A percentile compares a stretch with the other conserved stretches of the same genome.
phyloP scores from a whole-genome alignment of 768 basidiomycete species.

The Lactarius hatsudake region DNA sequence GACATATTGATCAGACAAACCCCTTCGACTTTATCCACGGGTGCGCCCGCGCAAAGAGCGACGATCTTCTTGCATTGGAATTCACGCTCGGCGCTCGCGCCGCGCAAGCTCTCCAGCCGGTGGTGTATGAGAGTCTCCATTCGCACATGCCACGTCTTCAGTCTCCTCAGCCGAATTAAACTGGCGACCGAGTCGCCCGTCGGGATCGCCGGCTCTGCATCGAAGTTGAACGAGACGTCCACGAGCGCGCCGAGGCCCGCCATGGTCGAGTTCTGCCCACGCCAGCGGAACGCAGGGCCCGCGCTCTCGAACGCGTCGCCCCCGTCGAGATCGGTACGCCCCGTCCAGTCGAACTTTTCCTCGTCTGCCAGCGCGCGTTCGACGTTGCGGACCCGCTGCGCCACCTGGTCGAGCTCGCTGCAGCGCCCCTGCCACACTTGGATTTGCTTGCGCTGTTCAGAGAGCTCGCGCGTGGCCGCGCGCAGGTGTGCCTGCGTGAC shows the following conservation, averaged over 20 bases:
- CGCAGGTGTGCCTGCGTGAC: constrained; percentile 84
- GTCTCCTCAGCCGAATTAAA: constrained; percentile 67
- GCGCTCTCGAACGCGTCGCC: constrained; percentile 38
- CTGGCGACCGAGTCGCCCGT: constrained; percentile 52
- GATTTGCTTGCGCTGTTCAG: constrained; percentile 86
- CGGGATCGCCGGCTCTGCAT: constrained; percentile 73
- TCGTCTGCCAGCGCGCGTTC: constrained; percentile 76
- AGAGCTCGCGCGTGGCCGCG: constrained; percentile 84
- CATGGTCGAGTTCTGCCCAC: constrained; percentile 66
- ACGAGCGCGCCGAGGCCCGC: constrained; percentile 60
- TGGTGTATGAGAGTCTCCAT: constrained; percentile 72
- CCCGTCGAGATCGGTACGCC: constrained; percentile 53
- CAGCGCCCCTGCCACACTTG: constrained; percentile 70
- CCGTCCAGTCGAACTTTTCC: constrained; percentile 87
- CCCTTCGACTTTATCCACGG: constrained; percentile 85
- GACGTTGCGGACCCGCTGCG: constrained; percentile 80
- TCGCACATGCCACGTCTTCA: constrained; percentile 81
- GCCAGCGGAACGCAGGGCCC: constrained; percentile 68
- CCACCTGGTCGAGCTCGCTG: constrained; percentile 75
- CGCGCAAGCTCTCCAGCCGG: constrained; percentile 67
- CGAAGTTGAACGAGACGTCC: constrained; percentile 60
- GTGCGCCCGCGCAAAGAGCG: constrained; percentile 81
- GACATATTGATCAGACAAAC: constrained; percentile 44
- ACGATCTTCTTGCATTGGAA: constrained; percentile 91
- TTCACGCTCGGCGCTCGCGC: constrained; percentile 83